Conservation (phyloP, 768 basidiomycete genomes). For the Rhizopogon sp. region DNA sequence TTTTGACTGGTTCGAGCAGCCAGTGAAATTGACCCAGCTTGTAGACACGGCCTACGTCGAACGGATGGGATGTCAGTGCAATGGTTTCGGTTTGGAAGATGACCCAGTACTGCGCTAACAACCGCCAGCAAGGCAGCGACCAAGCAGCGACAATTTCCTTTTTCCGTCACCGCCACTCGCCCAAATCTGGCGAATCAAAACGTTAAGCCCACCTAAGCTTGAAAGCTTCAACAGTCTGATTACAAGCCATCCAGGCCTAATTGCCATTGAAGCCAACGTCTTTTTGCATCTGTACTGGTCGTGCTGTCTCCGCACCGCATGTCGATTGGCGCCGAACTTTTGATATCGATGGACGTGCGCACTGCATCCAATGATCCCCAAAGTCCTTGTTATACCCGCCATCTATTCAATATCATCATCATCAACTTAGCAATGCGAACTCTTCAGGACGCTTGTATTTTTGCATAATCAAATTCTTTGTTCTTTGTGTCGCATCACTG, state of each 20-base stretch:
- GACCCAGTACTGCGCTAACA: conserved; percentile 27
- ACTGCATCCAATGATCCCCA: neutral
- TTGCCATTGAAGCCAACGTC: neutral
- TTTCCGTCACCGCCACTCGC: conserved; percentile 9
- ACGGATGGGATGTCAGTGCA: conserved; percentile 3
- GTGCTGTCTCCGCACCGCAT: neutral
- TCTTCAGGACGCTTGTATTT: neutral
- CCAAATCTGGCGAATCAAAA: neutral
- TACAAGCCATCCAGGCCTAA: neutral
- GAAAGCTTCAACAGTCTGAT: no score
- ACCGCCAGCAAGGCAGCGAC: conserved; percentile 19
- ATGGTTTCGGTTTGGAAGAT: conserved; percentile 11
- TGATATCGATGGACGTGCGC: neutral
- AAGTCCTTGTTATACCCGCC: neutral
- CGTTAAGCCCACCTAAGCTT: no score
- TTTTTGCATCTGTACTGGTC: neutral
- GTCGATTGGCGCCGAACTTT: neutral
- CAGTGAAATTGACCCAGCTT: neutral
- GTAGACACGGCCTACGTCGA: neutral
- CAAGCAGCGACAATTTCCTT: conserved; percentile 12
- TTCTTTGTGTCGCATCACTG: no score
- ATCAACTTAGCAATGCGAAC: neutral
- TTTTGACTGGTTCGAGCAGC: neutral
- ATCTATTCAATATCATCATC: neutral
- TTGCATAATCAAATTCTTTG: neutral